Conservation (phyloP, 768 basidiomycete genomes). For the Amanita thiersii region DNA sequence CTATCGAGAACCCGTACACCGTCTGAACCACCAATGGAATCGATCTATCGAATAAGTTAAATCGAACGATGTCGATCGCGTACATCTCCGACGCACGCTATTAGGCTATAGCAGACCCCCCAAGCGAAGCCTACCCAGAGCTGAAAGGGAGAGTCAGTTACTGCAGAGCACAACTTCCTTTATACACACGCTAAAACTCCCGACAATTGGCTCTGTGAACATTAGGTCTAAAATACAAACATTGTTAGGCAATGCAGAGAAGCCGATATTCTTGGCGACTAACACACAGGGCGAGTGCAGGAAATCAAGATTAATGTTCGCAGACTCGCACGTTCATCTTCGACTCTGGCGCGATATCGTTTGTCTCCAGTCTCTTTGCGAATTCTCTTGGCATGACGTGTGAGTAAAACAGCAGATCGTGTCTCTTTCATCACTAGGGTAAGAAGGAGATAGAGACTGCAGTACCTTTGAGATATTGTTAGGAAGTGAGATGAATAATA, state of each 20-base stretch:
- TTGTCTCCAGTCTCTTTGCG: slow-evolving; percentile 60
- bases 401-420: slow-evolving; percentile 61
- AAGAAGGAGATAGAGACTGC: slow-evolving; percentile 30
- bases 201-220: slow-evolving; percentile 66
- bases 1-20: slow-evolving; percentile 52
- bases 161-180: slow-evolving; percentile 16
- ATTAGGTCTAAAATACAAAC: slow-evolving; percentile 39
- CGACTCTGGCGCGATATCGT: slow-evolving; percentile 54
- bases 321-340: slow-evolving; percentile 52
- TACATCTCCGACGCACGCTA: slow-evolving; percentile 11
- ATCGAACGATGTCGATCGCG: not conserved
- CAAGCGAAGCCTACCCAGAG: slow-evolving; percentile 70
- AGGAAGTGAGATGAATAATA: slow-evolving; percentile 2
- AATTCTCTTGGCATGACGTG: slow-evolving; percentile 49
- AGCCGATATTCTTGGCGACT: slow-evolving; percentile 22
- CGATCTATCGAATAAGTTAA: slow-evolving; percentile 27
- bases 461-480: not conserved
- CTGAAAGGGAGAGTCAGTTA: slow-evolving; percentile 21
- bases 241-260: not conserved
- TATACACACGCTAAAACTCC: slow-evolving; percentile 61
- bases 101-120: slow-evolving; percentile 58
- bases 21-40: slow-evolving; percentile 45
- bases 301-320: slow-evolving; percentile 59
- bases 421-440: slow-evolving; percentile 65
- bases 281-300: slow-evolving; percentile 64